Conservation (phyloP, 352 stramenopile species). For the Blastocystis hominis region DNA sequence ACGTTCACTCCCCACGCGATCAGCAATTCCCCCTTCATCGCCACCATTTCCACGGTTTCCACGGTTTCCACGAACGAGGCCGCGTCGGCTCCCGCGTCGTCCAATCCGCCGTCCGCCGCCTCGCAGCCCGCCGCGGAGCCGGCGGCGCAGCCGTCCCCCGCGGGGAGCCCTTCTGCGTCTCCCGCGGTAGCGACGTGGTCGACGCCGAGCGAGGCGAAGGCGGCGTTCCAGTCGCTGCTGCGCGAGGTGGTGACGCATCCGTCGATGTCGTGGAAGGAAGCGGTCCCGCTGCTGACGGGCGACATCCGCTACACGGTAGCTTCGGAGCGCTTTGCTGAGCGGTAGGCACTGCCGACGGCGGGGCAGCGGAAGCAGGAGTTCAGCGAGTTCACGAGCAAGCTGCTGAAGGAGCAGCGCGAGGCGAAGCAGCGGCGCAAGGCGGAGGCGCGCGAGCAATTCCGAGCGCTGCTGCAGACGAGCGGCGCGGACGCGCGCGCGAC, state of each 20-base stretch:
- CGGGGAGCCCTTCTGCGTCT: not conserved
- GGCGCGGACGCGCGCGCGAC: not conserved
- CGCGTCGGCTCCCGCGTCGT: not conserved
- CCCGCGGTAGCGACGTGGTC: not conserved
- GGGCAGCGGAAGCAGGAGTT: conserved; percentile 58
- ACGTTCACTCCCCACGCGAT: not conserved
- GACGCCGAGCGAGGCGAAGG: not conserved
- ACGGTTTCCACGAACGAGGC: not conserved
- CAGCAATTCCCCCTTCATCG: conserved; percentile 17
- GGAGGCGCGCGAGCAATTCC: not conserved
- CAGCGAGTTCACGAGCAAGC: conserved; percentile 50
- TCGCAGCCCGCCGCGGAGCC: not conserved
- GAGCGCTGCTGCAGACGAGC: not conserved
- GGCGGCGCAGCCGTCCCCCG: not conserved
- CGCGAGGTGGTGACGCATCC: not conserved
- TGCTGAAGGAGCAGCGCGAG: not conserved
- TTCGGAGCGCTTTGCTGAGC: not conserved
- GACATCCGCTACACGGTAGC: conserved; percentile 16
- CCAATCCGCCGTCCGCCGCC: not conserved
- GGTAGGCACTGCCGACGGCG: not conserved
- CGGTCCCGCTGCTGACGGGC: not conserved
- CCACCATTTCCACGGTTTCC: not conserved
- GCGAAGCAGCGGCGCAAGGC: not conserved
- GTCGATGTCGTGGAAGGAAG: conserved; percentile 14
- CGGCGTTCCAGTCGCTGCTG: not conserved